These are phyloP conservation scores for Hirschioporus abietinus DNA, from an alignment of 768 basidiomycete genomes.

Conservation along the genomic window DNA sequence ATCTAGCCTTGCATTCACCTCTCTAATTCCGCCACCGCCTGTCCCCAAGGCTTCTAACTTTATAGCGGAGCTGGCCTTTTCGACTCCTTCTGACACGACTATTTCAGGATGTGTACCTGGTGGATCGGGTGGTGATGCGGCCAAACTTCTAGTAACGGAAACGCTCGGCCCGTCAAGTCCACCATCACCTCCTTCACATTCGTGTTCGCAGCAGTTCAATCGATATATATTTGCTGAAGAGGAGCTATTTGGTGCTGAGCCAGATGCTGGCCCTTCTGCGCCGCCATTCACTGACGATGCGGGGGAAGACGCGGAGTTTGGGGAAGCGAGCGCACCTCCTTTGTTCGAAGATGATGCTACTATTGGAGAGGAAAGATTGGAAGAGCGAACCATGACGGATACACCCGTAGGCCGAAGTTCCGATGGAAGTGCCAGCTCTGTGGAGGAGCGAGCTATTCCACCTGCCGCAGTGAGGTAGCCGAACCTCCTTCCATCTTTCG, in stretches of 20 bases:
- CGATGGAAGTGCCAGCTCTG: background rate
- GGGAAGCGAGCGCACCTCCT: background rate
- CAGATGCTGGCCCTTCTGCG: background rate
- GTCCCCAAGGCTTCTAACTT: background rate
- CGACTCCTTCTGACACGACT: background rate
- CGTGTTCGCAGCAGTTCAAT: background rate
- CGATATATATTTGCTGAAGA: background rate
- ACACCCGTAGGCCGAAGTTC: background rate
- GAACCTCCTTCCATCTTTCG: background rate
- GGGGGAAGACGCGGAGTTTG: background rate
- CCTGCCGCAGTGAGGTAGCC: background rate
- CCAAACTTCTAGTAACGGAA: background rate
- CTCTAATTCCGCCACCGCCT: background rate
- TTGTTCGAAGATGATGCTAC: background rate
- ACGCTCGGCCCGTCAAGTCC: background rate
- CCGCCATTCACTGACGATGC: background rate
- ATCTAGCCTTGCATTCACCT: background rate
- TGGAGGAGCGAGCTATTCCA: background rate
- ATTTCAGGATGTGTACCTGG: background rate
- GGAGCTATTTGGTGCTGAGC: background rate
- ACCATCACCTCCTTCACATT: background rate
- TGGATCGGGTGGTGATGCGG: background rate
- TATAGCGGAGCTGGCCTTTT: background rate
- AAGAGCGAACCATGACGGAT: background rate
- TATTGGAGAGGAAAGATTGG: background rate